Evolutionary conservation across 2,329 filamentous ascomycete species (phyloP).

Genomic region (Hypoxylon sp.): DNA sequence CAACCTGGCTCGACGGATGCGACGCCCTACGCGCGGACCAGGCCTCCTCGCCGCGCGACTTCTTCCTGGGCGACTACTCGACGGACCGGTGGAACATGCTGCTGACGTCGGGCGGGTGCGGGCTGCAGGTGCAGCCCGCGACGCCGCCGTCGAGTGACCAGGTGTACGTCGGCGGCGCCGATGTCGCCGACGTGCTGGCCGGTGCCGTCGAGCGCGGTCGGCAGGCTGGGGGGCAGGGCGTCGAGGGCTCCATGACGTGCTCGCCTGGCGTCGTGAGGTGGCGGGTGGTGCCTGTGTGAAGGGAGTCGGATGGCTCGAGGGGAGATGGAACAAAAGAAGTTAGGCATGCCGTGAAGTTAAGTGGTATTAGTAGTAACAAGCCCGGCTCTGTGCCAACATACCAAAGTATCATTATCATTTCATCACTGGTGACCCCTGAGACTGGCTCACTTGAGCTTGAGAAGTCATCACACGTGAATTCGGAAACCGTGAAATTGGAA

Average conservation of each 20-base stretch:
- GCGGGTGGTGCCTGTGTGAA: conserved; percentile 31
- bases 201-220: conserved; percentile 17
- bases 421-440: no score
- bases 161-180: conserved; percentile 32
- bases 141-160: conserved; percentile 31
- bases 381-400: no score
- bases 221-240: conserved; percentile 9
- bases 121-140: conserved; percentile 30
- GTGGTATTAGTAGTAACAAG: no score
- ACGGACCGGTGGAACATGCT: conserved; percentile 31
- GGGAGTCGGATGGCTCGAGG: neutral
- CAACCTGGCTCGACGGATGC: conserved; percentile 23
- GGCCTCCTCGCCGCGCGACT: conserved; percentile 21
- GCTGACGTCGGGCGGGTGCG: conserved; percentile 17
- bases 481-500: conserved; percentile 17
- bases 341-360: neutral
- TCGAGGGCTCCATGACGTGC: conserved; percentile 34
- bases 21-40: conserved; percentile 6
- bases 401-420: no score
- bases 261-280: conserved; percentile 29
- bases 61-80: conserved; percentile 31
- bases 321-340: neutral
- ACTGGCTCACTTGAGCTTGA: no score
- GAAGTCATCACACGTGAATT: neutral
- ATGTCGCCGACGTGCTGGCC: conserved; percentile 28